These are phyloP conservation scores for Saturnispora quitensis DNA, from an alignment of 805 yeast species.

Conservation along the genomic window DNA sequence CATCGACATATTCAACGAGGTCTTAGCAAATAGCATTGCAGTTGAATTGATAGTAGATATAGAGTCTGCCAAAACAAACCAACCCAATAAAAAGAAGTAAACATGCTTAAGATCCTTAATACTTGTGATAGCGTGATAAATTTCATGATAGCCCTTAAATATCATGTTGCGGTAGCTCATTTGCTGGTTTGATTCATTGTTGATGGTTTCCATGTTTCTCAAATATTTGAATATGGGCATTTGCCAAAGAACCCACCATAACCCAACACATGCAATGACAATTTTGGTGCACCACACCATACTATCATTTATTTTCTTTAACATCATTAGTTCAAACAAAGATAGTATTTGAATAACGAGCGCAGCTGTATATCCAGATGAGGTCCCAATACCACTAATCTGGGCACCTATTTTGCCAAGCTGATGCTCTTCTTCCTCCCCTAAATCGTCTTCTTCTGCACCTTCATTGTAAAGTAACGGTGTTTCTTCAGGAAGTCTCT, in stretches of 20 bases:
- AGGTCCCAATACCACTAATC: conserved; percentile 63
- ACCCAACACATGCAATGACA: conserved; percentile 56
- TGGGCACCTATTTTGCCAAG: conserved; percentile 36
- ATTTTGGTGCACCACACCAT: conserved; percentile 39
- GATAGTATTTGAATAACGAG: conserved; percentile 56
- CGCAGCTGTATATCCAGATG: conserved; percentile 63
- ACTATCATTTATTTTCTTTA: conserved; percentile 11
- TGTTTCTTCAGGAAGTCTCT: background rate
- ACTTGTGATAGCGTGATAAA: conserved; percentile 46
- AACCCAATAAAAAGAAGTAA: conserved; percentile 53
- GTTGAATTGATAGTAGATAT: conserved; percentile 73
- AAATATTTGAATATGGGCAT: conserved; percentile 46
- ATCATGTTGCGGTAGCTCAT: conserved; percentile 5
- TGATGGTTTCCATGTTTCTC: conserved; percentile 9
- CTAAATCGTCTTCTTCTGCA: background rate
- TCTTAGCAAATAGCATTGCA: conserved; percentile 66
- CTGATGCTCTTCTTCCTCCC: conserved; percentile 2
- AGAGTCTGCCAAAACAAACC: conserved; percentile 73
- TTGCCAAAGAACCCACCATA: conserved; percentile 73
- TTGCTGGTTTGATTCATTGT: background rate
- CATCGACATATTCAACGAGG: conserved; percentile 61
- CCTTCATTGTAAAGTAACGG: background rate
- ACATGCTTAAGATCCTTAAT: conserved; percentile 58
- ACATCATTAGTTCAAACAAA: conserved; percentile 32
- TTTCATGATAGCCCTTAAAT: conserved; percentile 52